Evolutionary conservation across 2,329 filamentous ascomycete genomes (phyloP).

Genomic region (Macroventuria anomochaeta): DNA sequence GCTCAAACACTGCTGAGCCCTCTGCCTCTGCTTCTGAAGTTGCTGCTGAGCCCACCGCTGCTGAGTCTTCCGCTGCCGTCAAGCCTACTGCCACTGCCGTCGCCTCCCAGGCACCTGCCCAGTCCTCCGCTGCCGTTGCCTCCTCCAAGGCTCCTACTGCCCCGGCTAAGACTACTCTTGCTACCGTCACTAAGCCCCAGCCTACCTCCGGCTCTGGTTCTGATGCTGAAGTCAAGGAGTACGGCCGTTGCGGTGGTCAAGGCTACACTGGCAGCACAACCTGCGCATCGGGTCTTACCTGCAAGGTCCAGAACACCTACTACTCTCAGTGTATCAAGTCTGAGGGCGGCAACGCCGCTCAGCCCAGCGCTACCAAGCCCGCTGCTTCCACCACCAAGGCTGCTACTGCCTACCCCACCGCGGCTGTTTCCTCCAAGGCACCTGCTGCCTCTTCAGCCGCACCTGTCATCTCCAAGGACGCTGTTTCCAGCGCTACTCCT

Average conservation of each 20-base stretch:
- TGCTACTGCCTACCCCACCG: background rate
- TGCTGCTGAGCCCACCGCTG: constrained; percentile 9
- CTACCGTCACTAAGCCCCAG: constrained; percentile 30
- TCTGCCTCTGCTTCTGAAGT: constrained; percentile 4
- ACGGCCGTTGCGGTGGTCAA: constrained; percentile 54
- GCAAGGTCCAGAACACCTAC: constrained; percentile 52
- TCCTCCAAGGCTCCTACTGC: constrained; percentile 7
- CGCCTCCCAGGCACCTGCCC: background rate
- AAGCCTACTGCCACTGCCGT: constrained; percentile 1
- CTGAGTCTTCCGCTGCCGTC: constrained; percentile 2
- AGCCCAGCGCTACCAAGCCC: constrained; percentile 16
- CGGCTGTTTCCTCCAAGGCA: background rate
- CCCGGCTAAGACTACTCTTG: constrained; percentile 25
- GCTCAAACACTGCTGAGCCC: constrained; percentile 12
- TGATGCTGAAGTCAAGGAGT: constrained; percentile 29
- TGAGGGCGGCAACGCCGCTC: constrained; percentile 17
- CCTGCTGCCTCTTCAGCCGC: constrained; percentile 6
- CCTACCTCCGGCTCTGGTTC: constrained; percentile 25
- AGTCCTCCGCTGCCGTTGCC: constrained; percentile 8
- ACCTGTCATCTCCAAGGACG: constrained; percentile 7
- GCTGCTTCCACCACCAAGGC: constrained; percentile 11
- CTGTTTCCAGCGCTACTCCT: background rate
- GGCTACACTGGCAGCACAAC: constrained; percentile 48
- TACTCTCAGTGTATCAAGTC: constrained; percentile 54
- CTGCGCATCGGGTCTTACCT: constrained; percentile 50